Evolutionary conservation across 768 basidiomycete genomes (phyloP), one percentile per base, ranked within the genome.

Genomic region (Tulasnella sp.): DNA sequence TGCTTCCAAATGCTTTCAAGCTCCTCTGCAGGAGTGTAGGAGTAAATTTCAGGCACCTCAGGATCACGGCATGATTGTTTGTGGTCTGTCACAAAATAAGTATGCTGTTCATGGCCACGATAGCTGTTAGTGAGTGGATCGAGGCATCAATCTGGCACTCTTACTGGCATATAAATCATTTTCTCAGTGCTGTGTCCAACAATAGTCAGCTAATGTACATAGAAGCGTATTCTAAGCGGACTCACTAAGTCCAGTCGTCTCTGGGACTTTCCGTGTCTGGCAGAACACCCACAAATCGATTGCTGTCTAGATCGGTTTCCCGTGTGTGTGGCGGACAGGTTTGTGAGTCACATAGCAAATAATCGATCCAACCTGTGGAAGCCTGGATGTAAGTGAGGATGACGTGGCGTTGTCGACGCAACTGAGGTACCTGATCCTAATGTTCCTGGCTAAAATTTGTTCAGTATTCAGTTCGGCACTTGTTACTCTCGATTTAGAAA

Each of bases 61-160:
- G 15, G 34, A 5, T 38, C 67, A 22, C 69, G 63, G 64, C 68
- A 76, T 3, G 75, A 72, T 62, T 79, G 78, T 56, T 71, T 75
- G 62, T 79, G 78, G 60, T 79, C 78, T 4, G 76, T 75, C 30
- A 73, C 75, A 57, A 79, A 77, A 63, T 74, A 77, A 12, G 75
- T 72, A 64, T 77, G 73, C 76, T 77, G 58, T 22, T 38, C 17
- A 25, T 3, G 11, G 21, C 5, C 10, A 5, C 7, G 5, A 7
- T 25, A 48, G n/a, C 46, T 10, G 5, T 7, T 7, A 10, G 46
- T 25, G 19, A 7, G 46, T 5, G 5, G 46, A 48, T 5, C 7
- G 46, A 5, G 46, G 10, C 11, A n/a, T 43, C 11, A 43, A n/a
- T n/a, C n/a, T 38, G 34, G 46, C 7, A 25, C n/a, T 62, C 74